Conservation (phyloP, 1,284 basidiomycete genomes). For the Volvariella volvacea region DNA sequence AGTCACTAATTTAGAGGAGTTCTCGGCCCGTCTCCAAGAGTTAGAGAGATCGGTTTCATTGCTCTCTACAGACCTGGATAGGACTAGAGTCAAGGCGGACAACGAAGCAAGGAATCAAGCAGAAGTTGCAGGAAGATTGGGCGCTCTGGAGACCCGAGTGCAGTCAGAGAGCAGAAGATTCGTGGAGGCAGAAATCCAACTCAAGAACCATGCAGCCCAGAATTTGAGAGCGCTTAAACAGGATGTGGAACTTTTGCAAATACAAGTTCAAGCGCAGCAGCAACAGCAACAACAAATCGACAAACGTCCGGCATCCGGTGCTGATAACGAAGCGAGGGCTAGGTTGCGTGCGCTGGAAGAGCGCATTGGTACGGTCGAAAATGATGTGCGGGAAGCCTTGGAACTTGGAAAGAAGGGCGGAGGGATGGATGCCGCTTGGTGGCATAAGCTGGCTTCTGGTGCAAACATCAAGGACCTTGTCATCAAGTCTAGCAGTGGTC, state of each 20-base stretch:
- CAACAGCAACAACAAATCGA: conserved; percentile 32
- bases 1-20: conserved; percentile 61
- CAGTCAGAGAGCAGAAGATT: conserved; percentile 46
- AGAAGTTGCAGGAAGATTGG: conserved; percentile 46
- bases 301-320: conserved; percentile 17
- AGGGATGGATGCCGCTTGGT: conserved; percentile 35
- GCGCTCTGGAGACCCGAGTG: conserved; percentile 50
- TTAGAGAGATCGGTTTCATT: conserved; percentile 59
- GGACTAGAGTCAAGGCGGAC: conserved; percentile 41
- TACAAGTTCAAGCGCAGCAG: conserved; percentile 40
- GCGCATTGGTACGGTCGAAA: conserved; percentile 57
- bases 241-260: conserved; percentile 49
- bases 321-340: conserved; percentile 50
- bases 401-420: conserved; percentile 52
- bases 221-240: conserved; percentile 43
- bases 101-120: conserved; percentile 39
- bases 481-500: conserved; percentile 71
- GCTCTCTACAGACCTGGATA: conserved; percentile 48
- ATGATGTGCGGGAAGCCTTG: conserved; percentile 64
- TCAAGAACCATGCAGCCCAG: conserved; percentile 36
- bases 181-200: conserved; percentile 47
- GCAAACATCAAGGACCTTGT: conserved; percentile 39
- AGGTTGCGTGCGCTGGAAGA: conserved; percentile 54
- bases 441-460: conserved; percentile 46
- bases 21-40: conserved; percentile 58